Percentiles rank a stretch among this genome's conserved stretches.
phyloP scores from a whole-genome alignment of 345 rosid species.

The Populus deltoides region DNA sequence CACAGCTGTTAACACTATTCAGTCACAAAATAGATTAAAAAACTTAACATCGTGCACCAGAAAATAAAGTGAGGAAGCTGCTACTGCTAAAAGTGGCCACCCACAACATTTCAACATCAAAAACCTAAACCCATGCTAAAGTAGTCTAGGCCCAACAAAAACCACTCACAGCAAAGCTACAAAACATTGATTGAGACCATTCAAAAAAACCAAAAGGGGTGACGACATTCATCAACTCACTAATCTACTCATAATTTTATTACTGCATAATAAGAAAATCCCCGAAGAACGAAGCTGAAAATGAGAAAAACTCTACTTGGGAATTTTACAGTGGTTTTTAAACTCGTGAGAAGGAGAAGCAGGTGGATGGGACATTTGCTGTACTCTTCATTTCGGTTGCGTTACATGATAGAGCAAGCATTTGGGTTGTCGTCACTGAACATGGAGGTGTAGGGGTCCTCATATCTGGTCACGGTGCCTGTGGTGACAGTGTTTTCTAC shows the following conservation, averaged over 20 bases:
- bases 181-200: conserved; percentile 14
- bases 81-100: not conserved
- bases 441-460: conserved; percentile 59
- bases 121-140: conserved; percentile 11
- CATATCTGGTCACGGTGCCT: conserved; percentile 40
- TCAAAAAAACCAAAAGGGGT: not conserved
- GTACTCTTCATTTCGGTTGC: not conserved
- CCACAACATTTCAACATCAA: conserved; percentile 10
- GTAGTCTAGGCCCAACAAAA: conserved; percentile 8
- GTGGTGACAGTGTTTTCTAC: conserved; percentile 43
- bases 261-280: not conserved
- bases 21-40: not conserved
- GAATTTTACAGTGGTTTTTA: conserved; percentile 16
- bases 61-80: conserved; percentile 11
- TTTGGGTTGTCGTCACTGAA: conserved; percentile 93
- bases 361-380: not conserved
- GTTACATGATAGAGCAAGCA: conserved; percentile 83
- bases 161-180: conserved; percentile 22
- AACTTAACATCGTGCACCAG: not conserved
- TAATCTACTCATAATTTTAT: not conserved
- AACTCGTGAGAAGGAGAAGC: not conserved
- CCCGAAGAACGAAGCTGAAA: not conserved
- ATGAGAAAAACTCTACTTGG: not conserved
- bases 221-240: not conserved
- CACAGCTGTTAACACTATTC: conserved; percentile 16